Base-by-base conservation (phyloP, 1,284 basidiomycete genomes). In the Ganoderma lucidum region DNA sequence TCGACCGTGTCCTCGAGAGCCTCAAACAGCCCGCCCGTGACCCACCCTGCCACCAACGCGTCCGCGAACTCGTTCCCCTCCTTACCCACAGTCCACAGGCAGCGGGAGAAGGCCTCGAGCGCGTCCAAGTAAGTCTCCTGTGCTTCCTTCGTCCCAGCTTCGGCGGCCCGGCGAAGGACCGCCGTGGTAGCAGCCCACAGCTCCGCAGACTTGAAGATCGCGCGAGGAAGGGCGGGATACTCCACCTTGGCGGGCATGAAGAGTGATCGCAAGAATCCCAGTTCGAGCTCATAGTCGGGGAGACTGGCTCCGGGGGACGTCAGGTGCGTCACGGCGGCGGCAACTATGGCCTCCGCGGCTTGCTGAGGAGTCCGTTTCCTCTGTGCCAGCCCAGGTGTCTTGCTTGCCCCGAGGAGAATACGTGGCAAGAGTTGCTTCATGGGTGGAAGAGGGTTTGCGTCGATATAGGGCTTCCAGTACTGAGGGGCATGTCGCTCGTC, bases 301-400 rank as follows among this genome's bases (percentile, higher is more conserved):
- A 68, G 37, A n/a, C 23, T 28, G 17, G 60, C 28, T 17, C 51
- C 37, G 9, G 32, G 6, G 3, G 39, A 19, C 23, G 42, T 58
- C 12, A 64, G 56, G 35, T 68, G 67, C 14, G 32, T 28, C 17
- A 60, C 48, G 35, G 48, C 35, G 4, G 68, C 53, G 23, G 67
- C 44, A 23, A 69, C 35, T 32, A 69, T 65, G 2, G 64, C 51
- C 14, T 65, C 60, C 2, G 67, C 60, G 17, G 64, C 61, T 51
- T 65, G 67, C 39, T 42, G 56, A 8, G 67, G 67, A 9, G 67
- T 69, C 35, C 67, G 67, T 28, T 65, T 68, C 45, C 48, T 42
- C 39, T 41, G 58, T 6, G 28, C 42, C 32, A 45, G 15, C 1
- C 59, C 67, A 15, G 53, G 6, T 1, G 23, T 32, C 44, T 63